phyloP scores from a whole-genome alignment of 257 asterid species.

The Ilex aquifolium region DNA sequence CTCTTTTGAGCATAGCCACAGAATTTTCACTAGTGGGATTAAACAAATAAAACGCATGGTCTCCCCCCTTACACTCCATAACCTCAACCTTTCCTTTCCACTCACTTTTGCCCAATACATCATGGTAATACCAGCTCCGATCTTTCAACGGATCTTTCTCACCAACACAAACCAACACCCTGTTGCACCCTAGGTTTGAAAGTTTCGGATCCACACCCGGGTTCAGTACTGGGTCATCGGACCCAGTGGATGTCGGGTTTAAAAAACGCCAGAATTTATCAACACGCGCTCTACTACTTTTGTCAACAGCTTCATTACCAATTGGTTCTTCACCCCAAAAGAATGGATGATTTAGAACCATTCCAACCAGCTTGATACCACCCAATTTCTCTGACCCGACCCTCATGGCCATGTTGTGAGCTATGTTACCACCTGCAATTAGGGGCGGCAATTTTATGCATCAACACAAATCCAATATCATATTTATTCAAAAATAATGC shows the following conservation, averaged over 20 bases:
- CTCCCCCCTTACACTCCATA: constrained; percentile 44
- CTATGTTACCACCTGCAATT: constrained; percentile 3
- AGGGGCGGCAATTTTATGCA: no score
- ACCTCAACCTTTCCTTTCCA: constrained; percentile 47
- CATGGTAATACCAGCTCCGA: constrained; percentile 41
- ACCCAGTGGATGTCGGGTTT: neutral
- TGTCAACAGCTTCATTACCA: no score
- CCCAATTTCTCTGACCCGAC: neutral
- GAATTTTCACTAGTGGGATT: constrained; percentile 22
- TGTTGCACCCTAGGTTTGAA: constrained; percentile 28
- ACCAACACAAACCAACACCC: constrained; percentile 40
- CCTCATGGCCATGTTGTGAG: constrained; percentile 5
- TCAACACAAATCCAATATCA: no score
- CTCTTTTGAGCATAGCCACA: constrained; percentile 26
- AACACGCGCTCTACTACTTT: no score
- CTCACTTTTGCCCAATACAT: constrained; percentile 27
- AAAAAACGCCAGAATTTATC: no score
- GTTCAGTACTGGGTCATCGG: constrained; percentile 35
- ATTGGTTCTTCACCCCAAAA: no score
- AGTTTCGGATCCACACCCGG: constrained; percentile 38
- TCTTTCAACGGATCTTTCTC: constrained; percentile 31
- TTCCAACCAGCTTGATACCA: no score
- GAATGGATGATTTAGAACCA: no score
- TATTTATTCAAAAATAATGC: no score
- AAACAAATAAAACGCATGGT: constrained; percentile 40